phyloP scores from a whole-genome alignment of 2,329 filamentous ascomycete genomes.

The Colletotrichum truncatum region DNA sequence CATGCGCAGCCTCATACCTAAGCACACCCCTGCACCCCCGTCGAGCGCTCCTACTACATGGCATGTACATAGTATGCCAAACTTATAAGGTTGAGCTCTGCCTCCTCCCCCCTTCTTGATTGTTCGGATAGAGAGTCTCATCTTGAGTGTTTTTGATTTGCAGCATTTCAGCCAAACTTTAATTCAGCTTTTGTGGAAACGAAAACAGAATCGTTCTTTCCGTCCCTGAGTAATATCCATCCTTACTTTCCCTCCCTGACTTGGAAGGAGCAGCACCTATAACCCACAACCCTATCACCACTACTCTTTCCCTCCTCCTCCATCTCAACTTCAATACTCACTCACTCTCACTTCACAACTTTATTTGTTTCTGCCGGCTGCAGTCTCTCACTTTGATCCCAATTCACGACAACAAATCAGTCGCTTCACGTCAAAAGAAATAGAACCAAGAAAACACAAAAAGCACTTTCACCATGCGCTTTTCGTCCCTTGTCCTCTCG shows the following conservation, averaged over 20 bases:
- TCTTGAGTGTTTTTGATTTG: slow-evolving; percentile 5
- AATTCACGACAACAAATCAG: no score
- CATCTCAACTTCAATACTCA: background rate
- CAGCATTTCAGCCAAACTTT: background rate
- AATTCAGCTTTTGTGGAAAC: background rate
- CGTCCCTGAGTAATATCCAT: background rate
- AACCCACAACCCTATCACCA: background rate
- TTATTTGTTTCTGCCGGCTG: background rate
- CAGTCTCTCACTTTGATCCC: no score
- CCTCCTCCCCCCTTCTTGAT: slow-evolving; percentile 5
- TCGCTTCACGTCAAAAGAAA: background rate
- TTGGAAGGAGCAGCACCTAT: background rate
- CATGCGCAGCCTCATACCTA: background rate
- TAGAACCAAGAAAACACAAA: background rate
- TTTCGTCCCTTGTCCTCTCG: slow-evolving; percentile 1
- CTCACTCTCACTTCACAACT: background rate
- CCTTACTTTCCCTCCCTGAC: background rate
- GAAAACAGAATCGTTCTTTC: background rate
- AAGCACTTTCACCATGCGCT: slow-evolving; percentile 26
- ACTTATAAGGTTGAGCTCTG: slow-evolving; percentile 29
- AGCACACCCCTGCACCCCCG: no score
- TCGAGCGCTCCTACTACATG: no score
- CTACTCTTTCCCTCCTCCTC: background rate
- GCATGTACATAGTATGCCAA: background rate
- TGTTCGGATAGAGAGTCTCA: slow-evolving; percentile 11